Conservation (phyloP, 306 rosid genomes). For the Gastrolobium villosum region DNA sequence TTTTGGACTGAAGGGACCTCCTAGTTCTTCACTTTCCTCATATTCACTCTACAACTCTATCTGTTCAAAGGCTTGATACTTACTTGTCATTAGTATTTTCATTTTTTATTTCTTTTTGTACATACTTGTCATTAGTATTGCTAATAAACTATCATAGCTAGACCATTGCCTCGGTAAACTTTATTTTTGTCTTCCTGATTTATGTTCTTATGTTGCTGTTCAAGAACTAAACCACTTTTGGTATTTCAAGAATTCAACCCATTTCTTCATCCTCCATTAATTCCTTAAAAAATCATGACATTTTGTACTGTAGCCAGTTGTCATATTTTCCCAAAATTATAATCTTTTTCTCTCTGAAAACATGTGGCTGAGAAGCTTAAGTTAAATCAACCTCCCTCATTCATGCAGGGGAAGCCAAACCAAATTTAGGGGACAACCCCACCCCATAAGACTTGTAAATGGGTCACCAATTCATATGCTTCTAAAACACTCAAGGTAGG, state of each 20-base stretch:
- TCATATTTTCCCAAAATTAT: background rate
- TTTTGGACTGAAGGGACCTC: constrained; percentile 92
- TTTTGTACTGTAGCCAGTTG: background rate
- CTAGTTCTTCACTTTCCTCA: constrained; percentile 66
- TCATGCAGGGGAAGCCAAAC: background rate
- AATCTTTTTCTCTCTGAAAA: background rate
- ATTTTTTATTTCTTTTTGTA: background rate
- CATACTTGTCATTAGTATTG: no score
- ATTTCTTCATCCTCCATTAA: background rate
- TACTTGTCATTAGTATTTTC: background rate
- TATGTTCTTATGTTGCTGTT: background rate
- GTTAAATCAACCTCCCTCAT: background rate
- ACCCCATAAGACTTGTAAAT: background rate
- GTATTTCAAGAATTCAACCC: constrained; percentile 8
- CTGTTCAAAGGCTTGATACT: background rate
- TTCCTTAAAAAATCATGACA: background rate
- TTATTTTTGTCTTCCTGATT: no score
- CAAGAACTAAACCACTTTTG: background rate
- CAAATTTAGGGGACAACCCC: background rate
- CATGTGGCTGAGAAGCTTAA: background rate
- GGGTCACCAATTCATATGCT: constrained; percentile 3
- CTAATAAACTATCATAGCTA: no score
- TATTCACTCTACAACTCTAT: constrained; percentile 18
- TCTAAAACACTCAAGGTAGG: background rate
- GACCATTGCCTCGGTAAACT: no score